A percentile compares a stretch with the other conserved stretches of the same genome.
Conservation (phyloP, 345 rosid species). For the Dipteronia dyeriana region DNA sequence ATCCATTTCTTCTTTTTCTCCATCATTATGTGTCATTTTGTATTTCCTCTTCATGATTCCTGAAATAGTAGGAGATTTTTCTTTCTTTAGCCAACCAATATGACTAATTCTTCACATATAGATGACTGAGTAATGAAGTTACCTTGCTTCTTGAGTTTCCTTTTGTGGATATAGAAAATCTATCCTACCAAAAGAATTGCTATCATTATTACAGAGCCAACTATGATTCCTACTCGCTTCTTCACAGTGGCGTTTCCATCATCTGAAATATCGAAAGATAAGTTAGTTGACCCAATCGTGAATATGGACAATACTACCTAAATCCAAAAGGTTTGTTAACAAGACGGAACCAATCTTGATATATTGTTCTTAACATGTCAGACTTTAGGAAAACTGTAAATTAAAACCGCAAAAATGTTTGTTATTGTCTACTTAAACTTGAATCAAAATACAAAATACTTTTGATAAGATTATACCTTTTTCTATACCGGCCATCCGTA, state of each 20-base stretch:
- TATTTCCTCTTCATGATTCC: constrained; percentile 22
- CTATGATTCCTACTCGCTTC: constrained; percentile 11
- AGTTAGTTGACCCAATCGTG: neutral
- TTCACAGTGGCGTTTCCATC: neutral
- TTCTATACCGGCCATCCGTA: constrained; percentile 28
- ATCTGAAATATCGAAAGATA: neutral
- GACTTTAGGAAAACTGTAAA: too few species aligned
- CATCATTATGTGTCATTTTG: constrained; percentile 23
- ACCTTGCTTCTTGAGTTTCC: constrained; percentile 12
- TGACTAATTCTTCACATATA: neutral
- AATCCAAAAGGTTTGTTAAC: too few species aligned
- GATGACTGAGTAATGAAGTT: neutral
- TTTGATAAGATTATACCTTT: constrained; percentile 24
- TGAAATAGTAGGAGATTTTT: constrained; percentile 25
- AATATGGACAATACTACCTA: too few species aligned
- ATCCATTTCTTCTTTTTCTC: too few species aligned
- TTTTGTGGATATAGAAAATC: neutral
- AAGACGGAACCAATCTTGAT: too few species aligned
- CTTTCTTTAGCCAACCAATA: constrained; percentile 13
- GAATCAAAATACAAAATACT: neutral
- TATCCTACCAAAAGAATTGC: neutral
- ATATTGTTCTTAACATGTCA: too few species aligned
- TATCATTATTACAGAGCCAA: neutral
- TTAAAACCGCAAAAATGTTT: too few species aligned
- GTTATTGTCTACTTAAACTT: too few species aligned